phyloP scores from a whole-genome alignment of 2,329 filamentous ascomycete genomes.

The Aspergillus sp. region DNA sequence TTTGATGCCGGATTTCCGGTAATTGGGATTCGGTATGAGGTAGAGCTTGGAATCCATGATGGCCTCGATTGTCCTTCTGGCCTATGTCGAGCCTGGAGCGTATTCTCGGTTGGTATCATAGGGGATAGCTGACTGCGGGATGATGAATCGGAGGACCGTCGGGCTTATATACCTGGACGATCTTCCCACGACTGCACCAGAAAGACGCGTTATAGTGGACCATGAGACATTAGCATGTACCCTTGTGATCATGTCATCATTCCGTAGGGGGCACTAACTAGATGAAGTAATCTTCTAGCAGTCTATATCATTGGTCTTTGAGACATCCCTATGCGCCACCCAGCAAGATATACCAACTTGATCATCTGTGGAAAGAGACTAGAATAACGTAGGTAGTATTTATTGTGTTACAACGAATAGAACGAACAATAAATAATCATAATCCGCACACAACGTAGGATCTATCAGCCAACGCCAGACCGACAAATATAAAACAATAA shows the following conservation, averaged over 20 bases:
- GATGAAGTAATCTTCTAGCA: too few relatives aligned
- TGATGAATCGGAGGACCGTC: too few relatives aligned
- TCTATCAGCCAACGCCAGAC: conserved; percentile 23
- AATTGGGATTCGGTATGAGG: conserved; percentile 58
- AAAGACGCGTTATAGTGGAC: too few relatives aligned
- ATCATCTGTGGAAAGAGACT: background rate
- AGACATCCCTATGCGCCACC: too few relatives aligned
- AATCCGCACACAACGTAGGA: conserved; percentile 10
- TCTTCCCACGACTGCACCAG: too few relatives aligned
- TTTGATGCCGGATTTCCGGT: conserved; percentile 59
- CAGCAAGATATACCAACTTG: background rate
- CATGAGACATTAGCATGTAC: background rate
- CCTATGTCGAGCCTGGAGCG: too few relatives aligned
- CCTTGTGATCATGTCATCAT: too few relatives aligned
- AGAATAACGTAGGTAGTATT: conserved; percentile 1
- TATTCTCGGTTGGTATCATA: too few relatives aligned
- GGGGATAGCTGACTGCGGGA: too few relatives aligned
- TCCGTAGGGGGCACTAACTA: too few relatives aligned
- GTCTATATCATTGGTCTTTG: too few relatives aligned
- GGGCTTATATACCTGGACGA: too few relatives aligned
- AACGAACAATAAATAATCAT: conserved; percentile 5
- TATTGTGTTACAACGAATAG: conserved; percentile 8
- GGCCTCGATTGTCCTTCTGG: background rate
- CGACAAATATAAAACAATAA: conserved; percentile 14
- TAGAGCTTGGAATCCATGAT: conserved; percentile 47